Evolutionary conservation across 2,329 filamentous ascomycete genomes (phyloP).

Genomic region (Aulographum hederae): DNA sequence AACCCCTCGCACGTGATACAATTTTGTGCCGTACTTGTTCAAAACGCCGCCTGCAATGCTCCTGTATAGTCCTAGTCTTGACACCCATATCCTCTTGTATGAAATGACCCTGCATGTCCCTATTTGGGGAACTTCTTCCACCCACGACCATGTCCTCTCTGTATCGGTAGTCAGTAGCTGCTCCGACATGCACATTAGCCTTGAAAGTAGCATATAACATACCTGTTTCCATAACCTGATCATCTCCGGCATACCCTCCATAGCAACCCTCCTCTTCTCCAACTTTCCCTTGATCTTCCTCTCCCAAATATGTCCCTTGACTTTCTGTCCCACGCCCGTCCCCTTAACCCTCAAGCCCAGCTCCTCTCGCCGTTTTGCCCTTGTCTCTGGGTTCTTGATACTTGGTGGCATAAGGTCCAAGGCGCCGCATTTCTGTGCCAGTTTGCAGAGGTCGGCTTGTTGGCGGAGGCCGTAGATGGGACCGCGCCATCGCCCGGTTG

Average conservation of each 20-base stretch:
- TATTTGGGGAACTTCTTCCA: conserved; percentile 65
- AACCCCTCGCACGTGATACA: too few species aligned
- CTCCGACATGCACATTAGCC: conserved; percentile 5
- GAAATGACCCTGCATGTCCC: too few species aligned
- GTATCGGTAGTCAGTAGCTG: conserved; percentile 17
- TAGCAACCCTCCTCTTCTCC: conserved; percentile 77
- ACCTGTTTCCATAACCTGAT: conserved; percentile 90
- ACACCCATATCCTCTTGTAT: too few species aligned
- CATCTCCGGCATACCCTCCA: conserved; percentile 86
- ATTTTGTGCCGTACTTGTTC: too few species aligned
- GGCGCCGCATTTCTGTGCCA: conserved; percentile 62
- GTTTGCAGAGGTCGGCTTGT: conserved; percentile 79
- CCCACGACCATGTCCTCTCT: conserved; percentile 53
- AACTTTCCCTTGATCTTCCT: conserved; percentile 66
- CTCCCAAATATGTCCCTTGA: conserved; percentile 93
- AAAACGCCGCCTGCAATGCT: too few species aligned
- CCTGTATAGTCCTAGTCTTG: too few species aligned
- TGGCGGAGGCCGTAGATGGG: conserved; percentile 68
- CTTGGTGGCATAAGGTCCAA: conserved; percentile 65
- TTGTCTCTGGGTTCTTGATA: conserved; percentile 55
- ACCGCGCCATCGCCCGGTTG: conserved; percentile 67
- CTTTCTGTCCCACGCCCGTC: conserved; percentile 77
- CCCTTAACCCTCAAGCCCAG: conserved; percentile 74
- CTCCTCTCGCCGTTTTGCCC: conserved; percentile 54
- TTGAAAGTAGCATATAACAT: conserved; percentile 16